A percentile compares a stretch with the other conserved stretches of the same genome.
Evolutionary conservation across 352 stramenopile genomes (phyloP).

Genomic region (Globisporangium takayamanum): DNA sequence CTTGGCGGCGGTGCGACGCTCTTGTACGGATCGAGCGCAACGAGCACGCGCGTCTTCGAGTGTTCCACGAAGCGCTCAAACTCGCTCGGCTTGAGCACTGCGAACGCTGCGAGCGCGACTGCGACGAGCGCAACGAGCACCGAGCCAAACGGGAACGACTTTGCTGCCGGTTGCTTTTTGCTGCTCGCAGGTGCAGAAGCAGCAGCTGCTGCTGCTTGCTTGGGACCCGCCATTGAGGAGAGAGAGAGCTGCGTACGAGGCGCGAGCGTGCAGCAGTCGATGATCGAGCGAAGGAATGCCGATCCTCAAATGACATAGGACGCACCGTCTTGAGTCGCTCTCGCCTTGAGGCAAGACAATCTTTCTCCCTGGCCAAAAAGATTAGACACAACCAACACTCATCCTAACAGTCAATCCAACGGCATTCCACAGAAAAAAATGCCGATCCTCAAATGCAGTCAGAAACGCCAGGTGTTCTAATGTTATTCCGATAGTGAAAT

Average conservation of each 20-base stretch:
- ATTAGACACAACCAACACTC: no score
- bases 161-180: conserved; percentile 1
- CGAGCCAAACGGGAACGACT: conserved; percentile 8
- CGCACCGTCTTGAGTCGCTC: no score
- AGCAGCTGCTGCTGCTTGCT: neutral
- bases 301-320: no score
- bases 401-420: no score
- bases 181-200: neutral
- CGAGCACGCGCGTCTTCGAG: conserved; percentile 13
- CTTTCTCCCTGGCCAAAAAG: no score
- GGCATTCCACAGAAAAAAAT: no score
- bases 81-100: conserved; percentile 3
- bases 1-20: conserved; percentile 6
- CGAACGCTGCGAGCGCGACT: conserved; percentile 12
- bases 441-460: no score
- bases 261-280: no score
- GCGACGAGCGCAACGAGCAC: conserved; percentile 15
- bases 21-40: conserved; percentile 10
- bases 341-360: no score
- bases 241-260: neutral
- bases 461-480: no score
- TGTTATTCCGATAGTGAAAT: no score
- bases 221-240: neutral
- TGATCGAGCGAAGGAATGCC: no score
- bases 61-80: conserved; percentile 10